These are phyloP conservation scores for Fusarium chuoi DNA, from an alignment of 2,329 filamentous ascomycete species.

Conservation along the genomic window DNA sequence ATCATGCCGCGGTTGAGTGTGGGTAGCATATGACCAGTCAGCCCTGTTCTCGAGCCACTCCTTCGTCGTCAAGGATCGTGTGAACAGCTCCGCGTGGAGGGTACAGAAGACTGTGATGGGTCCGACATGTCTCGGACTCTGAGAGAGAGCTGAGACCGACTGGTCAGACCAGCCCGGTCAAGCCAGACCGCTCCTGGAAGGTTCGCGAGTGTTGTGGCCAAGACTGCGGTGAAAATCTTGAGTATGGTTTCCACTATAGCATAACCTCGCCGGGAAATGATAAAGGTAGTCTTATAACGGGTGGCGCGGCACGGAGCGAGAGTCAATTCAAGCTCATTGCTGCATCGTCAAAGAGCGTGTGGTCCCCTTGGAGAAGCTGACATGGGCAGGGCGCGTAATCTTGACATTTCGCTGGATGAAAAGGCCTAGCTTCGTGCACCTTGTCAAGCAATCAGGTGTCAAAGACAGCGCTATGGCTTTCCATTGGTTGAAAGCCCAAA, in stretches of 20 bases:
- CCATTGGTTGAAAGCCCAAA: conserved; percentile 52
- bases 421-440: conserved; percentile 52
- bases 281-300: conserved; percentile 16
- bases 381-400: conserved; percentile 63
- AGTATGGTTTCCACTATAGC: not conserved
- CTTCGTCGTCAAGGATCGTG: conserved; percentile 18
- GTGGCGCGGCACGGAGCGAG: conserved; percentile 52
- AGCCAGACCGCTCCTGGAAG: conserved; percentile 9
- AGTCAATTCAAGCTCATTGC: conserved; percentile 33
- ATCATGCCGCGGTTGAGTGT: conserved; percentile 33
- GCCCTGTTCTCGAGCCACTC: not conserved
- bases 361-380: conserved; percentile 31
- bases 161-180: conserved; percentile 11
- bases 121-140: conserved; percentile 15
- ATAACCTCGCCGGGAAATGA: conserved; percentile 1
- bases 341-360: conserved; percentile 12
- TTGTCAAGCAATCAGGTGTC: conserved; percentile 60
- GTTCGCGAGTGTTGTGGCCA: not conserved
- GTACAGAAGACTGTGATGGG: not conserved
- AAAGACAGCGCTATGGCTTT: conserved; percentile 48
- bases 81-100: conserved; percentile 24
- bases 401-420: conserved; percentile 59
- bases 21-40: conserved; percentile 28
- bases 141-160: conserved; percentile 12
- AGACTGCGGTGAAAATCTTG: not conserved